Percentiles rank a stretch among this genome's conserved stretches.
Evolutionary conservation across 2,329 filamentous ascomycete species (phyloP).

Genomic region (Trichoderma sp.): DNA sequence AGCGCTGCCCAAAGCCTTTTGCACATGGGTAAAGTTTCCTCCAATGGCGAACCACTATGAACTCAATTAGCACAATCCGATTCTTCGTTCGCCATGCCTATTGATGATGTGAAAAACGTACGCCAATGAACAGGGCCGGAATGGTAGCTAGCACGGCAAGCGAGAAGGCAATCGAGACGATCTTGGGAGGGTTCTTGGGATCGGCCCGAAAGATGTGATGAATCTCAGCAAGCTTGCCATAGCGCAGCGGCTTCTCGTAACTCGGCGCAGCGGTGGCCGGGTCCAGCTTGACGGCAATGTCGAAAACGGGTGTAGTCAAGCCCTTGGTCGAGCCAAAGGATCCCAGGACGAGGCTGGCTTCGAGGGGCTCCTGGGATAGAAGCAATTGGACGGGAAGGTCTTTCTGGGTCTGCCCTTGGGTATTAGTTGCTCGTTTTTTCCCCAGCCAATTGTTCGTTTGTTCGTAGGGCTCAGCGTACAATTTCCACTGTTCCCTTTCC

Average conservation of each 20-base stretch:
- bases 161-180: constrained; percentile 78
- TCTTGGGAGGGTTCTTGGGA: constrained; percentile 75
- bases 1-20: constrained; percentile 72
- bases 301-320: constrained; percentile 71
- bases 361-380: constrained; percentile 65
- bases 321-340: constrained; percentile 78
- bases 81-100: not conserved
- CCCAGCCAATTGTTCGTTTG: not conserved
- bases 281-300: constrained; percentile 68
- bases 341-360: constrained; percentile 80
- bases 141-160: constrained; percentile 72
- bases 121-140: constrained; percentile 70
- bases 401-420: constrained; percentile 69
- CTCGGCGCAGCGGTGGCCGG: constrained; percentile 59
- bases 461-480: constrained; percentile 55
- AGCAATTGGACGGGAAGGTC: constrained; percentile 86
- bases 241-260: constrained; percentile 73
- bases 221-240: constrained; percentile 82
- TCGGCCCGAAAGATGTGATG: constrained; percentile 86
- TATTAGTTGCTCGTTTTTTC: constrained; percentile 35
- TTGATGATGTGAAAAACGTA: constrained; percentile 40
- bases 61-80: constrained; percentile 32
- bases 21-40: constrained; percentile 77
- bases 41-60: constrained; percentile 77
- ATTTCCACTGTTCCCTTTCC: constrained; percentile 85